phyloP scores from a whole-genome alignment of 73 alveolate genomes.

The Urostyla sp. region DNA sequence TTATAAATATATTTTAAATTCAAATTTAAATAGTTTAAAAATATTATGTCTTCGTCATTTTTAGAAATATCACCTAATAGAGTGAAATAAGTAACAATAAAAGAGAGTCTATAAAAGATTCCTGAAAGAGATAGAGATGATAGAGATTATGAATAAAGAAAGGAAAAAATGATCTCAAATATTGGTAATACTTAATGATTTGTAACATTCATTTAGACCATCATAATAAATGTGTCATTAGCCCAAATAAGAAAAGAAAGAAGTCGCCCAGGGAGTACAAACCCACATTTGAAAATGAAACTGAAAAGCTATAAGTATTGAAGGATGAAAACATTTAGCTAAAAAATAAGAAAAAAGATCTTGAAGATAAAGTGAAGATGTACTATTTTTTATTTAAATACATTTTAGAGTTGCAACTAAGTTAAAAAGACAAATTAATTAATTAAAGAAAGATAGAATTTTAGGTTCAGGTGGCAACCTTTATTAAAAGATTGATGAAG shows the following conservation, averaged over 20 bases:
- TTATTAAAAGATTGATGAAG: slow-evolving; percentile 34
- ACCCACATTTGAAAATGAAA: slow-evolving; percentile 49
- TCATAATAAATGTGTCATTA: slow-evolving; percentile 21
- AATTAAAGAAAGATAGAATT: slow-evolving; percentile 46
- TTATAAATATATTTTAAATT: too few species aligned
- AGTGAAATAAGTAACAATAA: too few species aligned
- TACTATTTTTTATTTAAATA: background rate
- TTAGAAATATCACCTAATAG: too few species aligned
- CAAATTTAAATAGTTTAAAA: too few species aligned
- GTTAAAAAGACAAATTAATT: slow-evolving; percentile 31
- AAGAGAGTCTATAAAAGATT: too few species aligned
- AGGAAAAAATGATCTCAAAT: too few species aligned
- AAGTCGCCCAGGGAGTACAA: slow-evolving; percentile 13
- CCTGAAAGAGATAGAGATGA: too few species aligned
- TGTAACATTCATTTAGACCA: slow-evolving; percentile 6
- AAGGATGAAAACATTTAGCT: slow-evolving; percentile 54
- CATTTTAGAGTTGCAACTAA: slow-evolving; percentile 37
- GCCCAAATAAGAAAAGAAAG: slow-evolving; percentile 31
- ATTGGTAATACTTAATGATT: background rate
- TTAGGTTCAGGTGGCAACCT: slow-evolving; percentile 32
- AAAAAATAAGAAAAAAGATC: slow-evolving; percentile 35
- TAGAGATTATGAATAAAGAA: too few species aligned
- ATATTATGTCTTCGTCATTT: too few species aligned
- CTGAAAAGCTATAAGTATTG: slow-evolving; percentile 46
- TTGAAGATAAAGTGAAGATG: slow-evolving; percentile 59